Conservation (phyloP, 2,329 filamentous ascomycete genomes). For the Calcarisporium arbuscula region DNA sequence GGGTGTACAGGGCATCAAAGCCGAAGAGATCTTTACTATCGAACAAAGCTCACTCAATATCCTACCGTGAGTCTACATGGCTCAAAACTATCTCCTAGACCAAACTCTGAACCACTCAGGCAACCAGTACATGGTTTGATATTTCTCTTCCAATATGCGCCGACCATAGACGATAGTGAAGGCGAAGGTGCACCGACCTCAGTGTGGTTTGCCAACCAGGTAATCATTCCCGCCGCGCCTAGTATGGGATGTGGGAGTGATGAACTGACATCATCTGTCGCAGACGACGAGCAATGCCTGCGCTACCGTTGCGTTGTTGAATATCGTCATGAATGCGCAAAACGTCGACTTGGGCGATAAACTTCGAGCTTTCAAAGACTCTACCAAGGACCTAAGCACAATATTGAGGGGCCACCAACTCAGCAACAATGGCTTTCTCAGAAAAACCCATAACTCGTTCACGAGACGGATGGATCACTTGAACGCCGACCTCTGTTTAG, state of each 20-base stretch:
- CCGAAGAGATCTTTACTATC: slow-evolving; percentile 70
- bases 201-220: slow-evolving; percentile 94
- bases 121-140: slow-evolving; percentile 79
- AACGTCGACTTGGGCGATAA: slow-evolving; percentile 62
- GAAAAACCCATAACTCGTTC: slow-evolving; percentile 82
- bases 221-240: slow-evolving; percentile 25
- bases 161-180: slow-evolving; percentile 50
- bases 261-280: no score
- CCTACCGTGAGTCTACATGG: slow-evolving; percentile 47
- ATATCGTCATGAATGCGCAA: slow-evolving; percentile 82
- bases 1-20: slow-evolving; percentile 65
- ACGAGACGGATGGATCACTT: slow-evolving; percentile 72
- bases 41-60: slow-evolving; percentile 59
- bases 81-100: background rate
- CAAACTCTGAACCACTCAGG: slow-evolving; percentile 28
- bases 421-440: slow-evolving; percentile 68
- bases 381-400: slow-evolving; percentile 62
- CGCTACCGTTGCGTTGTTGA: slow-evolving; percentile 85
- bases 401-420: slow-evolving; percentile 71
- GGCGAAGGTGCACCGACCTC: slow-evolving; percentile 35
- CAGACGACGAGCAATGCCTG: slow-evolving; percentile 80
- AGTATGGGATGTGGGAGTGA: no score
- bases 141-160: slow-evolving; percentile 71
- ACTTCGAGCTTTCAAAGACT: slow-evolving; percentile 65
- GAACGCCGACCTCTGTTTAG: slow-evolving; percentile 59